phyloP scores from a whole-genome alignment of 2,329 filamentous ascomycete species.

The Cyphellophora attinorum region DNA sequence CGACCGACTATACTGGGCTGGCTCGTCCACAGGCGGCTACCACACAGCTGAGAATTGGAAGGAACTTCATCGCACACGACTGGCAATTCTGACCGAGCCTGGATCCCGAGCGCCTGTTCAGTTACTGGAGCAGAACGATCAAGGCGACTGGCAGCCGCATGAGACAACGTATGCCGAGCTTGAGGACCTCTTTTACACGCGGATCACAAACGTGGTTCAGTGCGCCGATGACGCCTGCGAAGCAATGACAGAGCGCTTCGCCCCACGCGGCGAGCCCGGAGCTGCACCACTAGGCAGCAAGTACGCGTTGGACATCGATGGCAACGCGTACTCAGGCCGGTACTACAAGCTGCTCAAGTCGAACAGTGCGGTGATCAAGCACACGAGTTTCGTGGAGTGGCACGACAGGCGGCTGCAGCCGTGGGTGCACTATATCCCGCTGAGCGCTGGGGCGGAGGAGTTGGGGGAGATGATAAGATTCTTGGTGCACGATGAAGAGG shows the following conservation, averaged over 20 bases:
- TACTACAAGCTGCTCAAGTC: conserved; percentile 61
- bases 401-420: conserved; percentile 64
- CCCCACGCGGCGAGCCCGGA: neutral
- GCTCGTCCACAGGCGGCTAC: conserved; percentile 44
- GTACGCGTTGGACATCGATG: conserved; percentile 67
- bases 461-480: conserved; percentile 66
- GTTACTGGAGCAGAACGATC: conserved; percentile 10
- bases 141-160: conserved; percentile 8
- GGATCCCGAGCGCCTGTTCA: conserved; percentile 9
- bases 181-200: conserved; percentile 30
- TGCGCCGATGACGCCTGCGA: conserved; percentile 29
- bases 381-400: conserved; percentile 71
- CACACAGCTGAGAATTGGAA: conserved; percentile 28
- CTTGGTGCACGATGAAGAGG: conserved; percentile 48
- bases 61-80: conserved; percentile 37
- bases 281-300: conserved; percentile 36
- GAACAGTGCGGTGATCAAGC: conserved; percentile 64
- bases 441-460: conserved; percentile 64
- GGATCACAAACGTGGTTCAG: conserved; percentile 38
- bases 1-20: conserved; percentile 48
- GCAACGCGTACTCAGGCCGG: conserved; percentile 60
- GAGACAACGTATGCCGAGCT: conserved; percentile 5
- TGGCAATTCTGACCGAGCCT: conserved; percentile 28
- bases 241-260: neutral
- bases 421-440: conserved; percentile 74